phyloP scores from a whole-genome alignment of 371 early-diverging fungal genomes.

The Rhizoclosmatium hyalinum region DNA sequence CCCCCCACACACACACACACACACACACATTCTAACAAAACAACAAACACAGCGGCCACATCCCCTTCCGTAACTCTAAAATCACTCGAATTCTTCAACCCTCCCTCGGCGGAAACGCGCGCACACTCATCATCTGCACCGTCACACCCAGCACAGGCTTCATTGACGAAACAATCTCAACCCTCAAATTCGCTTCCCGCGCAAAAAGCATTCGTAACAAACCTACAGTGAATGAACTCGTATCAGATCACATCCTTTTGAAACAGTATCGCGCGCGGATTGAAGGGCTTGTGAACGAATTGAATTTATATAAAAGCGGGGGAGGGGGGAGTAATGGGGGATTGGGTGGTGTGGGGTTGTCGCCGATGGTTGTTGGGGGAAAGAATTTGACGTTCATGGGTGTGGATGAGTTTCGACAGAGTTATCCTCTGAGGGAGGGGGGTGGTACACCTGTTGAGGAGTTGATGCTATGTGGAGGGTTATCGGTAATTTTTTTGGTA shows the following conservation, averaged over 20 bases:
- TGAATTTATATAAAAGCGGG: too few species aligned
- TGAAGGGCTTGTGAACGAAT: background rate
- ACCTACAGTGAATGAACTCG: conserved; percentile 71
- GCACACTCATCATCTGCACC: conserved; percentile 75
- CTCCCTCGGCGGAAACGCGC: conserved; percentile 76
- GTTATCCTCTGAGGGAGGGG: background rate
- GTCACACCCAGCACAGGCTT: conserved; percentile 62
- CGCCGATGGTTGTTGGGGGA: background rate
- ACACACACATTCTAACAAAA: background rate
- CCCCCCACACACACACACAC: too few species aligned
- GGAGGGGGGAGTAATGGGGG: too few species aligned
- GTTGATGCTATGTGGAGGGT: too few species aligned
- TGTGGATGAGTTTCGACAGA: conserved; percentile 17
- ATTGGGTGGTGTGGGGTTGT: background rate
- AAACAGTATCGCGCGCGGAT: conserved; percentile 58
- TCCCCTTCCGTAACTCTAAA: conserved; percentile 73
- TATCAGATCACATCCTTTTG: conserved; percentile 64
- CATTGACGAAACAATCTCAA: conserved; percentile 69
- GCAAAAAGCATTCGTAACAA: conserved; percentile 73
- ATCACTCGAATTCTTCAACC: conserved; percentile 76
- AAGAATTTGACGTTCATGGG: background rate
- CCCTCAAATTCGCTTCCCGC: conserved; percentile 77
- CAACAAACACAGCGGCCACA: conserved; percentile 42
- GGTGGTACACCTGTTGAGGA: too few species aligned
- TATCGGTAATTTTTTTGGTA: too few species aligned